A percentile compares a stretch with the other conserved stretches of the same genome.
Conservation (phyloP, 768 basidiomycete species). For the Lentinula guzmanii region DNA sequence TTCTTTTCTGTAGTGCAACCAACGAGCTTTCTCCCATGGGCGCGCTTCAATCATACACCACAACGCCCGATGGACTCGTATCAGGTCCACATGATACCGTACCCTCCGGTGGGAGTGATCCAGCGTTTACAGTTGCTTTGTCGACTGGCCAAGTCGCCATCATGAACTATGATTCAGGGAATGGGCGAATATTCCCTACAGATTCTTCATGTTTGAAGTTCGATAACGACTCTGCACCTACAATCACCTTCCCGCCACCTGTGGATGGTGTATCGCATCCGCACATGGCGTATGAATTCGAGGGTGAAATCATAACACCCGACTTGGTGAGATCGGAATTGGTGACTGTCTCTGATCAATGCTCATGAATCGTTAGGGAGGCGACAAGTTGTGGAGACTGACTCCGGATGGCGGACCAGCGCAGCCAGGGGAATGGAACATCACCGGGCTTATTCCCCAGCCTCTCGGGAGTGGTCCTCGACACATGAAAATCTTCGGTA, state of each 20-base stretch:
- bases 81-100: slow-evolving; percentile 34
- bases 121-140: slow-evolving; percentile 44
- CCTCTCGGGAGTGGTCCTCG: slow-evolving; percentile 50
- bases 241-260: slow-evolving; percentile 43
- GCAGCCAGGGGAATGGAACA: slow-evolving; percentile 33
- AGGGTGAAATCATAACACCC: slow-evolving; percentile 49
- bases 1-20: slow-evolving; percentile 31
- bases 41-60: slow-evolving; percentile 46
- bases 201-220: slow-evolving; percentile 29
- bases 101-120: slow-evolving; percentile 40
- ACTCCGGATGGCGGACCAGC: slow-evolving; percentile 27
- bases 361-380: slow-evolving; percentile 27
- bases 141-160: slow-evolving; percentile 50
- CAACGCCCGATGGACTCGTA: slow-evolving; percentile 33
- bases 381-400: slow-evolving; percentile 61
- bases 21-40: slow-evolving; percentile 42
- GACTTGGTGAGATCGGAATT: slow-evolving; percentile 39
- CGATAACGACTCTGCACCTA: slow-evolving; percentile 23
- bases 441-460: slow-evolving; percentile 52
- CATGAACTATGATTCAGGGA: slow-evolving; percentile 42
- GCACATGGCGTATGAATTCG: slow-evolving; percentile 53
- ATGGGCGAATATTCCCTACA: slow-evolving; percentile 28
- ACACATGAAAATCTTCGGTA: slow-evolving; percentile 42
- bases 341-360: not conserved
- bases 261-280: slow-evolving; percentile 42